These are phyloP conservation scores for Penicillium herquei DNA, from an alignment of 495 filamentous ascomycete genomes.

Conservation along the genomic window DNA sequence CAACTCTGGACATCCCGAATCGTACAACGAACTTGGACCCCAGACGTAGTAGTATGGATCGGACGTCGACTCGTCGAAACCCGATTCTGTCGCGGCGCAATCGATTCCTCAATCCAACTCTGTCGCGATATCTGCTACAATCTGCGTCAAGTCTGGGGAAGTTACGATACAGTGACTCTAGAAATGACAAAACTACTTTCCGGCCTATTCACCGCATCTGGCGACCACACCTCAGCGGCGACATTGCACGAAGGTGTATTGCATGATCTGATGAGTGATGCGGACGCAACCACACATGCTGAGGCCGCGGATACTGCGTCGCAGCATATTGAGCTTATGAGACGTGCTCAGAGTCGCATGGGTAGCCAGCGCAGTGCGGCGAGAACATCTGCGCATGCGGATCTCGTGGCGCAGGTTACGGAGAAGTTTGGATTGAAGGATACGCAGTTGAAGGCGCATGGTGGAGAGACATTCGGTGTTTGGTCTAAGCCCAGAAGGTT, in stretches of 20 bases:
- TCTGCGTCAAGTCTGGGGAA: constrained; percentile 56
- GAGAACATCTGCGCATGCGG: constrained; percentile 23
- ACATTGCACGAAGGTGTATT: constrained; percentile 56
- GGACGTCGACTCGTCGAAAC: constrained; percentile 59
- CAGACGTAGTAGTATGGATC: constrained; percentile 52
- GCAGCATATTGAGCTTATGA: constrained; percentile 53
- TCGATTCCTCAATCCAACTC: constrained; percentile 50
- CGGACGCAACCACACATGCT: constrained; percentile 36
- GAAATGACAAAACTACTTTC: constrained; percentile 57
- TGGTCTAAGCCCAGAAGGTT: constrained; percentile 42
- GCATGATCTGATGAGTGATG: constrained; percentile 43
- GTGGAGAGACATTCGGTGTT: constrained; percentile 32
- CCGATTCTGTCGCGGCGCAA: constrained; percentile 45
- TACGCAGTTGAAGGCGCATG: constrained; percentile 26
- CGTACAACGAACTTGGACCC: constrained; percentile 56
- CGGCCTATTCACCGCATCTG: constrained; percentile 49
- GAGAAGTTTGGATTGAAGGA: constrained; percentile 34
- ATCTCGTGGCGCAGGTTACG: constrained; percentile 28
- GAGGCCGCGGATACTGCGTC: constrained; percentile 35
- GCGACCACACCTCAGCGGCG: constrained; percentile 49
- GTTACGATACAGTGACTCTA: constrained; percentile 52
- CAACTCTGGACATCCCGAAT: constrained; percentile 62
- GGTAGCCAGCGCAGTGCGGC: constrained; percentile 20
- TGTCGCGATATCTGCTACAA: constrained; percentile 65
- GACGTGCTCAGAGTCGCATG: constrained; percentile 37